These are phyloP conservation scores for Tetrapisispora iriomotensis DNA, from an alignment of 805 yeast genomes.

Conservation along the genomic window DNA sequence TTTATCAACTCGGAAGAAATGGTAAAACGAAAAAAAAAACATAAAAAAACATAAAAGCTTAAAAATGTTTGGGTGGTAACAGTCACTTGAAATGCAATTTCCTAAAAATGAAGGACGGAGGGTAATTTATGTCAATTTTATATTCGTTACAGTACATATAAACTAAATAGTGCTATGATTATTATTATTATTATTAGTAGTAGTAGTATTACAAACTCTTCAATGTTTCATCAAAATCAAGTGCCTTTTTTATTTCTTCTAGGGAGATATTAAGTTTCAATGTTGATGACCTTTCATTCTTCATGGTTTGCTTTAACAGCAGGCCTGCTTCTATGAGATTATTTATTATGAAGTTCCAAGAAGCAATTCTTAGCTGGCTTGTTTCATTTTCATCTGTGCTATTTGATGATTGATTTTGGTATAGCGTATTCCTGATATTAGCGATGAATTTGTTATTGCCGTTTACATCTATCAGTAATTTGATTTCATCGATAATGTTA, in stretches of 20 bases:
- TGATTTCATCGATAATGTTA: slow-evolving; percentile 70
- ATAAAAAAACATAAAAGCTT: background rate
- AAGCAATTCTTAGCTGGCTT: slow-evolving; percentile 48
- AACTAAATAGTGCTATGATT: background rate
- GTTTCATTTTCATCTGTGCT: slow-evolving; percentile 26
- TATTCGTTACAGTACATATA: too few species aligned
- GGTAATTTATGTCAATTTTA: background rate
- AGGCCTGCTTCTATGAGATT: slow-evolving; percentile 77
- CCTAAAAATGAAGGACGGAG: background rate
- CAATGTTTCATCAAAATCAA: slow-evolving; percentile 46
- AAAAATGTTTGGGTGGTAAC: background rate
- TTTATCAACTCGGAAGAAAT: background rate
- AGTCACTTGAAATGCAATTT: background rate
- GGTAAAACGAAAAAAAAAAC: background rate
- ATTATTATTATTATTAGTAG: background rate
- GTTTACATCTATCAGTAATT: slow-evolving; percentile 39
- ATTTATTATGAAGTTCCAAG: slow-evolving; percentile 41
- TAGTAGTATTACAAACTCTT: slow-evolving; percentile 21
- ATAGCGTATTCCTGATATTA: slow-evolving; percentile 23
- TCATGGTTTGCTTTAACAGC: slow-evolving; percentile 53
- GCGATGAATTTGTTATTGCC: slow-evolving; percentile 21
- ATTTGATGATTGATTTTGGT: background rate
- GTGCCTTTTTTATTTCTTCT: slow-evolving; percentile 54
- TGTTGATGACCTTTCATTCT: slow-evolving; percentile 57
- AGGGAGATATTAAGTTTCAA: slow-evolving; percentile 60